Evolutionary conservation across 2,329 filamentous ascomycete genomes (phyloP).

Genomic region (Ophiostoma novo-ulmi): DNA sequence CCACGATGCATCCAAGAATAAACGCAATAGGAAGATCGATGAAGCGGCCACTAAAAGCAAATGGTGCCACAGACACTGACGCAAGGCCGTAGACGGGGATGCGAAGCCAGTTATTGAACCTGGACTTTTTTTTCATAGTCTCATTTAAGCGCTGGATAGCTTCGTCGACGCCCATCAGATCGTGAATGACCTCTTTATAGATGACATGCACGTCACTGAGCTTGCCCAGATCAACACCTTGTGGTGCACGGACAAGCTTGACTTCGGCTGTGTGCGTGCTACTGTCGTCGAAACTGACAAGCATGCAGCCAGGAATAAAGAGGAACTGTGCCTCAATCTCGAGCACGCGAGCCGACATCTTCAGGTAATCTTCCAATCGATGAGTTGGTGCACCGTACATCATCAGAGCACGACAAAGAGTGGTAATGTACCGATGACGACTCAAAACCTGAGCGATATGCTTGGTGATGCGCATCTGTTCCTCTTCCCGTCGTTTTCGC

Average conservation of each 20-base stretch:
- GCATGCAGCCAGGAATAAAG: slow-evolving; percentile 89
- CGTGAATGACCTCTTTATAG: slow-evolving; percentile 78
- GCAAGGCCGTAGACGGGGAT: slow-evolving; percentile 71
- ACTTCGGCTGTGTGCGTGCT: slow-evolving; percentile 74
- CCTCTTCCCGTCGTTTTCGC: slow-evolving; percentile 29
- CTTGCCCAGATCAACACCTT: slow-evolving; percentile 69
- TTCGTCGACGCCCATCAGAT: slow-evolving; percentile 66
- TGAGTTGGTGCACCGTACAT: slow-evolving; percentile 86
- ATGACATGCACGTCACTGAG: slow-evolving; percentile 69
- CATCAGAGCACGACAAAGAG: slow-evolving; percentile 83
- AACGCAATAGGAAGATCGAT: slow-evolving; percentile 77
- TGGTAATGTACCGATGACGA: slow-evolving; percentile 76
- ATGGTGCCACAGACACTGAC: slow-evolving; percentile 69
- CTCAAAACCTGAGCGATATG: slow-evolving; percentile 66
- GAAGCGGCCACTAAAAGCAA: slow-evolving; percentile 70
- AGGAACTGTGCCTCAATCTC: slow-evolving; percentile 86
- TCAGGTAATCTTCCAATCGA: slow-evolving; percentile 85
- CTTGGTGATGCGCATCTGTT: slow-evolving; percentile 45
- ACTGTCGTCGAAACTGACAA: slow-evolving; percentile 79
- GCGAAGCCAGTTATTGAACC: slow-evolving; percentile 48
- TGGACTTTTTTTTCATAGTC: slow-evolving; percentile 43
- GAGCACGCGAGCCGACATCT: slow-evolving; percentile 80
- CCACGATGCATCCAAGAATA: slow-evolving; percentile 67
- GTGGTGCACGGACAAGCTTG: slow-evolving; percentile 62
- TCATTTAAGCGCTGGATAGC: slow-evolving; percentile 58